Evolutionary conservation across 2,329 filamentous ascomycete genomes (phyloP).

Genomic region (Cercospora sp.): DNA sequence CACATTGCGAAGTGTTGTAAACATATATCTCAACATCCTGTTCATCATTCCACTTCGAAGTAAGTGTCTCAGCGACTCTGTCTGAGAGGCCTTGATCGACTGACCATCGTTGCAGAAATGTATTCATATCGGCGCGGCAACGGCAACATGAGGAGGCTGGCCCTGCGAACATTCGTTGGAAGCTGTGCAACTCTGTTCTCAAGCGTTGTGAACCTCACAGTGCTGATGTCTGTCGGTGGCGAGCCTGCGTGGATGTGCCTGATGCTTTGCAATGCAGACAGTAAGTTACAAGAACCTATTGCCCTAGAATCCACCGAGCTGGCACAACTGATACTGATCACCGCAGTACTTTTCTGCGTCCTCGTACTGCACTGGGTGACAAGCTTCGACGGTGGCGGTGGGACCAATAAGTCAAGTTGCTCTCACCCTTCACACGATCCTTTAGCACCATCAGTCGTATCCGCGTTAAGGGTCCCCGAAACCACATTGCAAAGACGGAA

Average conservation of each 20-base stretch:
- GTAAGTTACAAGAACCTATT: conserved; percentile 7
- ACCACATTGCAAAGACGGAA: conserved; percentile 3
- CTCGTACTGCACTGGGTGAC: conserved; percentile 25
- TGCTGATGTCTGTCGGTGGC: conserved; percentile 18
- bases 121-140: conserved; percentile 22
- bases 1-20: conserved; percentile 10
- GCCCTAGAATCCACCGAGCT: too few species aligned
- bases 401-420: conserved; percentile 9
- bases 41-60: conserved; percentile 24
- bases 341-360: conserved; percentile 21
- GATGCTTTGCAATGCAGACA: conserved; percentile 22
- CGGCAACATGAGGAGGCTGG: conserved; percentile 19
- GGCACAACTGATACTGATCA: background rate
- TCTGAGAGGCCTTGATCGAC: background rate
- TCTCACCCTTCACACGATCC: conserved; percentile 12
- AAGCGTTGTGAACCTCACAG: conserved; percentile 22
- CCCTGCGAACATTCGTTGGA: conserved; percentile 20
- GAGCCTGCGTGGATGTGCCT: conserved; percentile 24
- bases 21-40: conserved; percentile 21
- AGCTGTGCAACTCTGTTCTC: conserved; percentile 22
- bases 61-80: background rate
- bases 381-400: conserved; percentile 18
- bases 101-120: conserved; percentile 11
- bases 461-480: background rate
- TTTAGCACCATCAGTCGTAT: background rate